These are phyloP conservation scores for Neocallimastix lanati DNA, from an alignment of 192 early-diverging fungal genomes.

Conservation along the genomic window DNA sequence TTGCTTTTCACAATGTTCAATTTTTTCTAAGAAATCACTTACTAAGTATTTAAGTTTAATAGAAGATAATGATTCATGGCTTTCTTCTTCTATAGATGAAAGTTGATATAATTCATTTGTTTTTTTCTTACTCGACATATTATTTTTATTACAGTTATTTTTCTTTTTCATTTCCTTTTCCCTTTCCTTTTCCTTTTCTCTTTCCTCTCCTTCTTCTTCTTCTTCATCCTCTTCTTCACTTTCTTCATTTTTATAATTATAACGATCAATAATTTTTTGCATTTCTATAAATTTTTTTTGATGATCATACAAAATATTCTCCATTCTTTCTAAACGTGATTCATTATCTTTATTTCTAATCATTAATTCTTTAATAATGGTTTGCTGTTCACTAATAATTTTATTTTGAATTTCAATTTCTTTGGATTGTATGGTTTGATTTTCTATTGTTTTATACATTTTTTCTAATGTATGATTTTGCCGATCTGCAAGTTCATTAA, in stretches of 20 bases:
- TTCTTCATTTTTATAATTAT: not conserved
- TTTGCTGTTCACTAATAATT: not conserved
- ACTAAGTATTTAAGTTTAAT: not conserved
- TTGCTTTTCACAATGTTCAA: not conserved
- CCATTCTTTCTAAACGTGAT: not conserved
- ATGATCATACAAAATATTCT: not conserved
- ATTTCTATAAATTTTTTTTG: not conserved
- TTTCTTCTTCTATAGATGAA: too few species aligned
- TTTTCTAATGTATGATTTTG: not conserved
- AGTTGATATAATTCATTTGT: too few species aligned
- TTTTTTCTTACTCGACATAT: too few species aligned
- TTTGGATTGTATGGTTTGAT: not conserved
- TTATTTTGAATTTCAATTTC: not conserved
- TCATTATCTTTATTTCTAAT: not conserved
- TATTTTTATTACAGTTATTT: too few species aligned
- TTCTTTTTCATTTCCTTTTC: too few species aligned
- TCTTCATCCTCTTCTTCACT: not conserved
- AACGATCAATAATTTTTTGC: not conserved
- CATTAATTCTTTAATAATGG: not conserved
- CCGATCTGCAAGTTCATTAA: not conserved
- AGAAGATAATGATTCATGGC: not conserved
- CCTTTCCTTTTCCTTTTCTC: too few species aligned
- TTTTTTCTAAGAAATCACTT: not conserved
- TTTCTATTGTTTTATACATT: not conserved
- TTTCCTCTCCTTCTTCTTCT: too few species aligned